Percentiles rank a stretch among this genome's conserved stretches.
These are phyloP conservation scores for Elongisporangium senticosum DNA, from an alignment of 352 stramenopile species.

Conservation along the genomic window DNA sequence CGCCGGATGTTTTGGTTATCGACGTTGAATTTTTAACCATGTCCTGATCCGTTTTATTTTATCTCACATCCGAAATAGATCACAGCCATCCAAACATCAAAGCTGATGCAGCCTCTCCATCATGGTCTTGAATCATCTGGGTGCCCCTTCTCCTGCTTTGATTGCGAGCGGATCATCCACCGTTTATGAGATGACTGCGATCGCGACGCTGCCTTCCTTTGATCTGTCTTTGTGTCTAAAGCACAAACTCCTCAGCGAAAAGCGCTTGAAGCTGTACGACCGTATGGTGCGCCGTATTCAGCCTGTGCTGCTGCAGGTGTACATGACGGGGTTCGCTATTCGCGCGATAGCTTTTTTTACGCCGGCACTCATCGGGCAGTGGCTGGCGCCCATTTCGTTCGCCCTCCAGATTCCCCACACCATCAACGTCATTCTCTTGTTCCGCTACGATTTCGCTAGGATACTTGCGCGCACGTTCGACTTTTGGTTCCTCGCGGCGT, in stretches of 20 bases:
- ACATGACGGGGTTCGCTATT: conserved; percentile 2
- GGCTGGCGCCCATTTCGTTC: conserved; percentile 3
- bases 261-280: conserved; percentile 1
- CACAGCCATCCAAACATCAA: neutral
- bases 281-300: neutral
- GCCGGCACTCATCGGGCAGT: neutral
- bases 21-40: no score
- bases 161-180: neutral
- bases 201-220: neutral
- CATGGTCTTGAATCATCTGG: neutral
- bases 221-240: neutral
- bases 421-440: conserved; percentile 3
- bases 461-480: conserved; percentile 9
- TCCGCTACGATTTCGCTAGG: conserved; percentile 8
- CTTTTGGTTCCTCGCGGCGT: conserved; percentile 8
- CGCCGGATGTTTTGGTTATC: no score
- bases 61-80: no score
- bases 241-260: neutral
- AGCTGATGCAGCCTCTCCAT: neutral
- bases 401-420: conserved; percentile 6
- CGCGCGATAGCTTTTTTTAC: conserved; percentile 1
- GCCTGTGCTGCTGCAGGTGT: neutral
- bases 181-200: neutral
- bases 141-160: neutral
- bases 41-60: neutral